Percentiles rank a stretch among this genome's conserved stretches.
Evolutionary conservation across 257 asterid genomes (phyloP).

Genomic region (Pogostemon cablin): DNA sequence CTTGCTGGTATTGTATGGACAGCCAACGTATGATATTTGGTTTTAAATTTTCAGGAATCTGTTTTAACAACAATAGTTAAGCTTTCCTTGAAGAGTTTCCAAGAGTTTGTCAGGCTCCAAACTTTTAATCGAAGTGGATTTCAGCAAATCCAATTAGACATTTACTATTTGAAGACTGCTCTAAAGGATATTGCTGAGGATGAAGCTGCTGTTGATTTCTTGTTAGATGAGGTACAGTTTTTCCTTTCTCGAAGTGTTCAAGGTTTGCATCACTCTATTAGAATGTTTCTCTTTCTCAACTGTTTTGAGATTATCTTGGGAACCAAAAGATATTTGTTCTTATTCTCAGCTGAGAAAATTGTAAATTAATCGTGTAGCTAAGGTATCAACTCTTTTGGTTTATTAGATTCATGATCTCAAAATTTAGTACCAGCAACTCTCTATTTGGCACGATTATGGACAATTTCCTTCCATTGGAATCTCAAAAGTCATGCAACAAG

Average conservation of each 20-base stretch:
- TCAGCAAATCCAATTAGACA: slow-evolving; percentile 95
- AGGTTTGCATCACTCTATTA: background rate
- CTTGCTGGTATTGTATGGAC: slow-evolving; percentile 14
- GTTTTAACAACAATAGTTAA: slow-evolving; percentile 69
- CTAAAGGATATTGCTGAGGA: slow-evolving; percentile 80
- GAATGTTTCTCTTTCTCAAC: slow-evolving; percentile 5
- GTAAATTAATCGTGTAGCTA: background rate
- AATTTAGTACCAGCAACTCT: background rate
- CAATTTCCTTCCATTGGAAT: background rate
- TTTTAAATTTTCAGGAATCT: slow-evolving; percentile 69
- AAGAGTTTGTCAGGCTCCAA: slow-evolving; percentile 90
- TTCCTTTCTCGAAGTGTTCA: background rate
- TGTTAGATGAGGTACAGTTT: slow-evolving; percentile 84
- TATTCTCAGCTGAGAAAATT: background rate
- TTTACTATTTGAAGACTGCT: slow-evolving; percentile 73
- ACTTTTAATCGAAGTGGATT: slow-evolving; percentile 93
- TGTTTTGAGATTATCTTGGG: background rate
- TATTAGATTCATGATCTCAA: background rate
- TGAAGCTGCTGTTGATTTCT: slow-evolving; percentile 91
- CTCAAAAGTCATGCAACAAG: background rate
- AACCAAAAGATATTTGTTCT: background rate
- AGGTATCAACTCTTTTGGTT: background rate
- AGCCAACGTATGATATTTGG: slow-evolving; percentile 15
- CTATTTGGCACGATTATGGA: background rate
- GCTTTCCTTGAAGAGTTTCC: slow-evolving; percentile 86